phyloP scores from a whole-genome alignment of 208 protist genomes.

The Trypanosoma rangeli region DNA sequence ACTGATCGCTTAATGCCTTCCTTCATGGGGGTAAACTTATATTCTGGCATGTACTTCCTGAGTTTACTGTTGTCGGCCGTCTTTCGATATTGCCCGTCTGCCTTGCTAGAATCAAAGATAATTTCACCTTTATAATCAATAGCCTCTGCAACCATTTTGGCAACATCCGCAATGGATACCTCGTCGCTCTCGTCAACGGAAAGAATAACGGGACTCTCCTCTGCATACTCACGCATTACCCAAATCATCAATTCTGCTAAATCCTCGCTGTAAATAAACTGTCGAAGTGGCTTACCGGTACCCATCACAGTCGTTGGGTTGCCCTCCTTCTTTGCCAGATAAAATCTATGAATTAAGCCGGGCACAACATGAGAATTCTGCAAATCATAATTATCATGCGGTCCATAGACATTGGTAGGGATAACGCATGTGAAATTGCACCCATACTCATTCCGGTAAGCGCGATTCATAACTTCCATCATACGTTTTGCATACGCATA shows the following conservation, averaged over 20 bases:
- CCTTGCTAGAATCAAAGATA: constrained; percentile 88
- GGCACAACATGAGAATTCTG: constrained; percentile 89
- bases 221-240: constrained; percentile 72
- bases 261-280: constrained; percentile 94
- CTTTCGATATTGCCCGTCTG: constrained; percentile 94
- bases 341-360: constrained; percentile 94
- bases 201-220: constrained; percentile 90
- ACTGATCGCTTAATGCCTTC: constrained; percentile 72
- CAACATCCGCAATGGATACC: constrained; percentile 87
- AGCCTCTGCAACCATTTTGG: constrained; percentile 62
- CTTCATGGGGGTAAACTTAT: constrained; percentile 90
- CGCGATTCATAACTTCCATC: constrained; percentile 87
- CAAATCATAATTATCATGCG: constrained; percentile 90
- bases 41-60: constrained; percentile 61
- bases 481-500: constrained; percentile 96
- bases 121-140: constrained; percentile 85
- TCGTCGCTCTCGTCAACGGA: constrained; percentile 90
- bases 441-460: constrained; percentile 75
- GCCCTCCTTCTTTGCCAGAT: constrained; percentile 76
- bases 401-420: constrained; percentile 95
- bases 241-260: constrained; percentile 83
- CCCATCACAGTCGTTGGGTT: constrained; percentile 82
- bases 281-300: constrained; percentile 90
- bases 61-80: constrained; percentile 92
- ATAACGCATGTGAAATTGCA: constrained; percentile 92